Evolutionary conservation across 495 filamentous ascomycete genomes (phyloP), one percentile per base, ranked within the genome.

Genomic region (Beverwykella pulmonaria): DNA sequence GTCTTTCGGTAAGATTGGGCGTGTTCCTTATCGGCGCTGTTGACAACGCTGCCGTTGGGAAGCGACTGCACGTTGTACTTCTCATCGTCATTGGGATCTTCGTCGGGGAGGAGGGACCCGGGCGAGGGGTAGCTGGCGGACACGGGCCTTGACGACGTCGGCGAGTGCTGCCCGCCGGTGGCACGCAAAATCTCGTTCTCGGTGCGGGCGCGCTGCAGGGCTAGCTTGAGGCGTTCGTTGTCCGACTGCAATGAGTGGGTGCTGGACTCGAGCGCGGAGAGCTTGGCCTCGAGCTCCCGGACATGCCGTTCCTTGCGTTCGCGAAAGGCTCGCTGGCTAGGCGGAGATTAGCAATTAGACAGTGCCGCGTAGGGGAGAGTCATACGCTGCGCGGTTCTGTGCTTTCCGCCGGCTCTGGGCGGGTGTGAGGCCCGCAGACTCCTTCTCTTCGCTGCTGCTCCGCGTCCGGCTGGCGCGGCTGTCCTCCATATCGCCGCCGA

Each of bases 151-250:
- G 69, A 71, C 9, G 65, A 68, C 8, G 65, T 23, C 26, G 68
- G 69, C 64, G 59, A 66, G 30, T 74, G 71, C 26, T 53, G 39
- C 32, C 48, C 59, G n/a, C 86, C 83, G 19, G 90, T 92, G 8
- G 90, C 91, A n/a, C 91, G 89, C 23, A 98, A 80, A 58, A 97
- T 93, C 79, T 97, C 92, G 75, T 97, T 97, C 76, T 98, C 93
- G 29, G 91, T 94, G 57, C 83, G 83, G 57, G 89, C 87, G 70
- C 86, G 86, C 59, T 92, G 90, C 19, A 96, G 80, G 70, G 92
- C 89, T 15, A 88, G 88, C 80, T 88, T 91, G 7, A 97, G 80
- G 19, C 89, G 90, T 77, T 93, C 91, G 73, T 96, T 96, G 73
- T 95, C 92, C 30, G 85, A 83, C 63, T 82, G 78, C 0, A 90